Conservation (phyloP, 192 early-diverging fungal species). For the Coemansia sp. region DNA sequence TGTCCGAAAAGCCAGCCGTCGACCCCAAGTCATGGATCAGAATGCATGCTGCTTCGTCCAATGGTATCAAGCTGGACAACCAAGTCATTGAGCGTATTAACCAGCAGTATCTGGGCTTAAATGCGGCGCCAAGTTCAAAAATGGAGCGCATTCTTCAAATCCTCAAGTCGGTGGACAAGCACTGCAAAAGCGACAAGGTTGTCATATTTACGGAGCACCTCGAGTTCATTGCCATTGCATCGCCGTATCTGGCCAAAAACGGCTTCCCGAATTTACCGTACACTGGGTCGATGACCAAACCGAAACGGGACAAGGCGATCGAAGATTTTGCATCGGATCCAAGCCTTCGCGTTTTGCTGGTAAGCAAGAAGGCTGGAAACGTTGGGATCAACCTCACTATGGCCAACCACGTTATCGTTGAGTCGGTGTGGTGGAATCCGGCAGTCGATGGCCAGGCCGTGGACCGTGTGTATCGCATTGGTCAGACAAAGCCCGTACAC, state of each 20-base stretch:
- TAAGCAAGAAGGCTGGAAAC: constrained; percentile 68
- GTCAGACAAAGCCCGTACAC: constrained; percentile 90
- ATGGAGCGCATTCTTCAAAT: neutral
- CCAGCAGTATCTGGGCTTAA: neutral
- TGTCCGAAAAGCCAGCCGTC: neutral
- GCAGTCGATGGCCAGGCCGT: constrained; percentile 91
- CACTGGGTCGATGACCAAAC: constrained; percentile 51
- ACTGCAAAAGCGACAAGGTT: neutral
- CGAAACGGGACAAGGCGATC: constrained; percentile 39
- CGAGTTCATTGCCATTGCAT: neutral
- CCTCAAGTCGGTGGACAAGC: neutral
- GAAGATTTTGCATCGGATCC: constrained; percentile 37
- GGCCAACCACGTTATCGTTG: constrained; percentile 70
- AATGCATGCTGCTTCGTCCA: too few relatives aligned
- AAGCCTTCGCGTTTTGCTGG: constrained; percentile 51
- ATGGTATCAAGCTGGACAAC: too few relatives aligned
- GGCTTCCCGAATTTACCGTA: constrained; percentile 14
- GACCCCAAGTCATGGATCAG: neutral
- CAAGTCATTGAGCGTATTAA: neutral
- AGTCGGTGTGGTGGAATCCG: constrained; percentile 90
- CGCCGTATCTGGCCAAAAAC: neutral
- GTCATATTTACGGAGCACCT: neutral
- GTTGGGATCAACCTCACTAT: constrained; percentile 69
- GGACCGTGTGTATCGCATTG: constrained; percentile 90
- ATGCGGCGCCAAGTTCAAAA: neutral